Conservation (phyloP, 768 basidiomycete genomes). For the Galerina sulciceps region DNA sequence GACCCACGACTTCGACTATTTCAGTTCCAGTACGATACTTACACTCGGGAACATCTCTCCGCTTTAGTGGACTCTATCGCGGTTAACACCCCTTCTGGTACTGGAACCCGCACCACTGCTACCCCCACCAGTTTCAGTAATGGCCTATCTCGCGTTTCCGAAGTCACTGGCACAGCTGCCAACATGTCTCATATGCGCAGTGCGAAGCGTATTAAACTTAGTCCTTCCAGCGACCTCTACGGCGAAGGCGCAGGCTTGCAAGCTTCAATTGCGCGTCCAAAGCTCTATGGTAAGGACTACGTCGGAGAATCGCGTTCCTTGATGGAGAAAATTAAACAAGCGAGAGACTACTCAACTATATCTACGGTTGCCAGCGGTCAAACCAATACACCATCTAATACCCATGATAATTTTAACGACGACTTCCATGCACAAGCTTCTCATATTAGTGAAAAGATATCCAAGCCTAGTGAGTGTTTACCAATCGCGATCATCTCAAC, state of each 20-base stretch:
- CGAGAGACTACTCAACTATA: slow-evolving; percentile 78
- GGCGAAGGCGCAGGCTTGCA: slow-evolving; percentile 52
- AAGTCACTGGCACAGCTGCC: slow-evolving; percentile 40
- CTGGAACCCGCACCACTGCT: slow-evolving; percentile 49
- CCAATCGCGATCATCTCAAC: background rate
- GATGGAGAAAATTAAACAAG: slow-evolving; percentile 81
- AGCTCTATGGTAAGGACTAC: slow-evolving; percentile 62
- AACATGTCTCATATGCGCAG: slow-evolving; percentile 66
- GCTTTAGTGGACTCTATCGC: slow-evolving; percentile 95
- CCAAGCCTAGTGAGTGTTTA: slow-evolving; percentile 5
- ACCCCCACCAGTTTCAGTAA: slow-evolving; percentile 51
- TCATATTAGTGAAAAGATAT: background rate
- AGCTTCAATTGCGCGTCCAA: slow-evolving; percentile 54
- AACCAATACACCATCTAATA: slow-evolving; percentile 28
- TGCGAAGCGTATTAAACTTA: slow-evolving; percentile 81
- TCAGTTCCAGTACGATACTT: slow-evolving; percentile 95
- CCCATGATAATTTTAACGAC: slow-evolving; percentile 6
- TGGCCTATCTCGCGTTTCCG: slow-evolving; percentile 51
- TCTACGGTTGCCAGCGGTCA: slow-evolving; percentile 60
- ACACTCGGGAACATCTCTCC: slow-evolving; percentile 91
- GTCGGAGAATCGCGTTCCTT: slow-evolving; percentile 77
- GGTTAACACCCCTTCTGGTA: slow-evolving; percentile 70
- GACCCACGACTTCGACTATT: slow-evolving; percentile 86
- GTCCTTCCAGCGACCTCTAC: slow-evolving; percentile 64
- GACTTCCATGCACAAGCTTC: slow-evolving; percentile 14